Percentiles rank a stretch among this genome's conserved stretches.
These are phyloP conservation scores for Liriodendron chinense DNA, from an alignment of 164 flowering plant species.

Conservation along the genomic window DNA sequence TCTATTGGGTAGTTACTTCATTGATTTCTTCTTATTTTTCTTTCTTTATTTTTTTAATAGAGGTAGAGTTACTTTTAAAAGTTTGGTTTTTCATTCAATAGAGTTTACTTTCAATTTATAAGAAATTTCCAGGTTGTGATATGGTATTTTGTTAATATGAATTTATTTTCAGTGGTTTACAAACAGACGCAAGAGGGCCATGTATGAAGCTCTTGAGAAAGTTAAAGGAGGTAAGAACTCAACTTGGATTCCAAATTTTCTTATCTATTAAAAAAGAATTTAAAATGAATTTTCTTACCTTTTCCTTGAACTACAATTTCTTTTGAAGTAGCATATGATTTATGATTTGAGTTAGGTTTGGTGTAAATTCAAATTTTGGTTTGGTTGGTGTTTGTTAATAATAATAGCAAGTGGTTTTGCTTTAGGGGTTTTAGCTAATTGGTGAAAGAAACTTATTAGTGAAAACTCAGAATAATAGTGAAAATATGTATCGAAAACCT, in stretches of 20 bases:
- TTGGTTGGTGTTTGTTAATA: neutral
- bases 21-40: too few species aligned
- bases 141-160: neutral
- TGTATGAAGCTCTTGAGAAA: slow-evolving; percentile 85
- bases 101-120: neutral
- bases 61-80: too few species aligned
- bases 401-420: neutral
- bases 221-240: slow-evolving; percentile 69
- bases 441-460: neutral
- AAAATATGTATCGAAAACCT: too few species aligned
- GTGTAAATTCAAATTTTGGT: neutral
- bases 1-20: too few species aligned
- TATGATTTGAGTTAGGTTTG: too few species aligned
- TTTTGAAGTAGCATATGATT: too few species aligned
- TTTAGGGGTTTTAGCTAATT: neutral
- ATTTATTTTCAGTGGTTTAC: slow-evolving; percentile 53
- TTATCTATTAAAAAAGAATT: neutral
- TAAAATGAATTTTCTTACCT: neutral
- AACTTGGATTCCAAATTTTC: neutral
- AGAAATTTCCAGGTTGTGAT: neutral
- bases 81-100: neutral
- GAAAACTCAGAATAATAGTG: too few species aligned
- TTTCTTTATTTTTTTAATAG: too few species aligned
- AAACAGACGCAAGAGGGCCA: slow-evolving; percentile 56
- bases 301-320: neutral